Base-by-base conservation (phyloP, 768 basidiomycete species). In the Boletus rubroflammeus region DNA sequence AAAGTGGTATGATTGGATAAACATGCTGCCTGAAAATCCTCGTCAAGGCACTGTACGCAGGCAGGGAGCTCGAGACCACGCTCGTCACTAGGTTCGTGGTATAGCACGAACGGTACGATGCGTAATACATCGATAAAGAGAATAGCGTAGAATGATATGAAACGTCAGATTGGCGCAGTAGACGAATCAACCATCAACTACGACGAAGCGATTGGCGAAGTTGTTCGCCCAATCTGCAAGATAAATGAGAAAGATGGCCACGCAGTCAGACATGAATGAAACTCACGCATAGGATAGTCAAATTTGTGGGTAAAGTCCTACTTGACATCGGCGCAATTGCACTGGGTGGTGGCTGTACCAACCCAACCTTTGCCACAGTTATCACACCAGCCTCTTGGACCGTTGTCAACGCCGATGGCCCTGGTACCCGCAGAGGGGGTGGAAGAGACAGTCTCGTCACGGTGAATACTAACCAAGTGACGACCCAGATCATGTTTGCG, bases 401-500 rank as follows among this genome's bases (percentile, higher is more conserved):
- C 85, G 53, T 78, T 80, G 54, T 82, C 83, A 31, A 88, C 85
- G 38, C 88, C 89, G 38, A 90, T 84, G n/a, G 80, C 69, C 57
- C 78, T 77, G 5, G 74, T 69, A 2, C 63, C 59, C 5, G 66
- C 58, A 0, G 76, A 73, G 32, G 76, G 70, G 11, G 76, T 72
- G 17, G 78, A 73, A 8, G 60, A 63, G n/a, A 80, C 66, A 7
- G 78, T 73, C 31, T 86, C 86, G 57, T 86, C 85, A 35, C 86
- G 84, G 61, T 94, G 92, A 53, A 94, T 93, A 56, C 87, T 88
- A 45, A 90, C 81, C 50, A 90, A 78, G 70, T 98, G 94, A 39
- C 94, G 86, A 13, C 91, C 91, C 8, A 98, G 75, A 65, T 98
- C 94, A 67, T 98, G 94, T 72, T 96, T 90, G 61, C 95, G 86